Conservation (phyloP, 768 basidiomycete genomes). For the Russula brevipes region DNA sequence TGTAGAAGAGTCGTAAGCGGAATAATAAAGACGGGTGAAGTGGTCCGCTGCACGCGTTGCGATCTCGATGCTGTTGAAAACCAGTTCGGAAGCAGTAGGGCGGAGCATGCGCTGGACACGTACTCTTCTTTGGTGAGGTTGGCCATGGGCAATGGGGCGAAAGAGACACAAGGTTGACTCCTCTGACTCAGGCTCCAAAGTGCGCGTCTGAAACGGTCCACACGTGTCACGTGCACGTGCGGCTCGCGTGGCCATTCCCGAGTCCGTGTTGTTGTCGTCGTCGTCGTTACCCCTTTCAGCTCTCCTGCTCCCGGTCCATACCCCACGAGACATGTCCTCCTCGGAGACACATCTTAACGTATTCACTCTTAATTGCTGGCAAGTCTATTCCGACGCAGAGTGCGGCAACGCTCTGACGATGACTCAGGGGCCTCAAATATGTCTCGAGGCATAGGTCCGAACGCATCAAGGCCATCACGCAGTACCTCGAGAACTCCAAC, state of each 20-base stretch:
- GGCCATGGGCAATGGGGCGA: slow-evolving; percentile 26
- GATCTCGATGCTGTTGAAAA: slow-evolving; percentile 65
- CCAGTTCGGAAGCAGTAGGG: background rate
- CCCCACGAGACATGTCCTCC: slow-evolving; percentile 26
- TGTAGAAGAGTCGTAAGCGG: slow-evolving; percentile 74
- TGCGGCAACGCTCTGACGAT: background rate
- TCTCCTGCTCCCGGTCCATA: background rate
- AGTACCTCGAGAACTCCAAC: slow-evolving; percentile 51
- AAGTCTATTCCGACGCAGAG: slow-evolving; percentile 17
- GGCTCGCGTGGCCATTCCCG: background rate
- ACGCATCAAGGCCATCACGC: slow-evolving; percentile 71
- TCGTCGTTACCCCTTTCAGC: too few relatives aligned
- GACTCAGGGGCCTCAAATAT: slow-evolving; percentile 76
- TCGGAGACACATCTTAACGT: slow-evolving; percentile 48
- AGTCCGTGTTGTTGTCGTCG: too few relatives aligned
- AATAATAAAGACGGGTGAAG: slow-evolving; percentile 78
- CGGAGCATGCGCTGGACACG: slow-evolving; percentile 2
- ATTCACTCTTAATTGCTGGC: slow-evolving; percentile 80
- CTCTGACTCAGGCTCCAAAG: background rate
- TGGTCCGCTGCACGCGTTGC: slow-evolving; percentile 78
- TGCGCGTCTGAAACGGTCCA: too few relatives aligned
- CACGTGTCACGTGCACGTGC: background rate
- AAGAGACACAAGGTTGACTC: background rate
- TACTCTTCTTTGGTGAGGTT: slow-evolving; percentile 36
- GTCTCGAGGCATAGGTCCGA: slow-evolving; percentile 69